Conservation (phyloP, 345 rosid species). For the Boechera stricta region DNA sequence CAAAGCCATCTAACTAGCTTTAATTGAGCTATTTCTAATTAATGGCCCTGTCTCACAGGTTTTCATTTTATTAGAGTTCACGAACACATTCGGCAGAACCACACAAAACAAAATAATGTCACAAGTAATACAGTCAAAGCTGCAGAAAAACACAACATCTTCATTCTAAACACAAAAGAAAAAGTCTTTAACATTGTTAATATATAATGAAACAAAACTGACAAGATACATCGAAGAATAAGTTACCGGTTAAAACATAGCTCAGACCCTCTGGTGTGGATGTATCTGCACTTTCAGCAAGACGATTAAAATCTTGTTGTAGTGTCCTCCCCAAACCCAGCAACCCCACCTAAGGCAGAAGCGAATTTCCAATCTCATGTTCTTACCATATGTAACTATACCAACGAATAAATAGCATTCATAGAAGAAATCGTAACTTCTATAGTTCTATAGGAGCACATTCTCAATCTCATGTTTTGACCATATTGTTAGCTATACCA, state of each 20-base stretch:
- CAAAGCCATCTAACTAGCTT: conserved; percentile 8
- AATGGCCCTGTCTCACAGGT: background rate
- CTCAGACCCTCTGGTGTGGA: conserved; percentile 85
- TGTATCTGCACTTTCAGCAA: conserved; percentile 87
- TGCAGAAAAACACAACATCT: conserved; percentile 7
- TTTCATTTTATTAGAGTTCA: background rate
- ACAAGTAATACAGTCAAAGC: conserved; percentile 14
- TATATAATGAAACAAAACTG: background rate
- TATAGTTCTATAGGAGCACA: background rate
- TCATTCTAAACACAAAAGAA: background rate
- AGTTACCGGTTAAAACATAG: conserved; percentile 81
- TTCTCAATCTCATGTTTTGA: background rate
- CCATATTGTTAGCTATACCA: background rate
- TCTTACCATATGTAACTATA: background rate
- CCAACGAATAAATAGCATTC: background rate
- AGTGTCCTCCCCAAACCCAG: conserved; percentile 83
- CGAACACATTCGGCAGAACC: background rate
- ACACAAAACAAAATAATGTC: conserved; percentile 2
- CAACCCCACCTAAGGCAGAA: conserved; percentile 69
- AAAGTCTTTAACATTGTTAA: background rate
- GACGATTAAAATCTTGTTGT: conserved; percentile 79
- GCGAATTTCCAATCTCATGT: conserved; percentile 1
- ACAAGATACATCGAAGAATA: background rate
- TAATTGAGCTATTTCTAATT: background rate
- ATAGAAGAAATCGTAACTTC: background rate